Conservation (phyloP, 2,329 filamentous ascomycete genomes). For the Colletotrichum sp. region DNA sequence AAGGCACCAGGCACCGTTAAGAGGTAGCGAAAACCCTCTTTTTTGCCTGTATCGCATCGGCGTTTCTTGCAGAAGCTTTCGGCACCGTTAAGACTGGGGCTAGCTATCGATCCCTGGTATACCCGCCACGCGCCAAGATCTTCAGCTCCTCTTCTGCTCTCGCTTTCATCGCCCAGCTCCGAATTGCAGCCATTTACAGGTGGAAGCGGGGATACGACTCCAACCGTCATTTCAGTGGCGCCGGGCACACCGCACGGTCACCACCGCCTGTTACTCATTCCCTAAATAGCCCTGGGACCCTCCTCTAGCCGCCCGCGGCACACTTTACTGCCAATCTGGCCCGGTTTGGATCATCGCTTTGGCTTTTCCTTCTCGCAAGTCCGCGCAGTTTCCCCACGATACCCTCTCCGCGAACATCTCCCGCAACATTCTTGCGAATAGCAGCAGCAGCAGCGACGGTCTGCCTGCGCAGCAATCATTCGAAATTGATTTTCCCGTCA, state of each 20-base stretch:
- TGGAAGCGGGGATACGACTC: slow-evolving; percentile 23
- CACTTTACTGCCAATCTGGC: background rate
- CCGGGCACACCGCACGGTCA: slow-evolving; percentile 21
- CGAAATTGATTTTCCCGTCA: background rate
- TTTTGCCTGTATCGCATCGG: slow-evolving; percentile 8
- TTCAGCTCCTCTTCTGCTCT: background rate
- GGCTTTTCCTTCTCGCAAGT: slow-evolving; percentile 16
- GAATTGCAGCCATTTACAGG: slow-evolving; percentile 18
- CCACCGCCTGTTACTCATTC: slow-evolving; percentile 2
- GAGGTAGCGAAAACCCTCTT: background rate
- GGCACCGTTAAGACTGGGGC: slow-evolving; percentile 10
- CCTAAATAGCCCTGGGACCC: slow-evolving; percentile 25
- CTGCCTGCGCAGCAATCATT: slow-evolving; percentile 2
- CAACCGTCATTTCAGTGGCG: slow-evolving; percentile 23
- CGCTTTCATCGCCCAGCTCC: slow-evolving; percentile 9
- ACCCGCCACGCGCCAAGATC: slow-evolving; percentile 22
- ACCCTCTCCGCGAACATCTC: background rate
- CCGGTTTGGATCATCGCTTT: slow-evolving; percentile 2
- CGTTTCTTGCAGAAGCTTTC: slow-evolving; percentile 19
- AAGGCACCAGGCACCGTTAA: background rate
- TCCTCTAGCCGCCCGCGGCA: slow-evolving; percentile 16
- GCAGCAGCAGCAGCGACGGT: slow-evolving; percentile 7
- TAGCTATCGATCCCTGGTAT: slow-evolving; percentile 20
- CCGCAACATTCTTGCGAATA: background rate
- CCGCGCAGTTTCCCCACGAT: slow-evolving; percentile 15